These are phyloP conservation scores for Fusarium odoratissimum DNA, from an alignment of 2,329 filamentous ascomycete genomes.

Conservation along the genomic window DNA sequence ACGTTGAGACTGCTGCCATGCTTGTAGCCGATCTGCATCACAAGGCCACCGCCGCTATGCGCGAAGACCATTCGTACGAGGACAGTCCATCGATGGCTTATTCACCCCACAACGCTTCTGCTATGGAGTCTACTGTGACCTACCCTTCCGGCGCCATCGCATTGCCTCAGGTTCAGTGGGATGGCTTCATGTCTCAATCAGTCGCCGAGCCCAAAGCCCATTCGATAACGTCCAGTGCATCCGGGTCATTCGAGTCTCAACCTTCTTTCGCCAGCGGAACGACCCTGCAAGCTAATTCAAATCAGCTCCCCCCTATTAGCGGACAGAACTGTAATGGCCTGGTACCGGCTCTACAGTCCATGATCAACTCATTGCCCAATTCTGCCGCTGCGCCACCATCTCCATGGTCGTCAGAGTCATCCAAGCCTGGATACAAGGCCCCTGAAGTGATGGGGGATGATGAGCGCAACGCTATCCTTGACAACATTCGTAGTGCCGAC, in stretches of 20 bases:
- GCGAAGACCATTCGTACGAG: constrained; percentile 68
- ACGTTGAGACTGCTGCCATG: constrained; percentile 98
- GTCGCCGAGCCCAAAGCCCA: constrained; percentile 79
- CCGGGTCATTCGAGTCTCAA: constrained; percentile 75
- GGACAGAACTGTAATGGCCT: constrained; percentile 71
- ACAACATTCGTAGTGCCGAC: constrained; percentile 86
- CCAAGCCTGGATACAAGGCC: constrained; percentile 74
- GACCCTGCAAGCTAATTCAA: constrained; percentile 67
- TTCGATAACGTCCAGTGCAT: constrained; percentile 74
- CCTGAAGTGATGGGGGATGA: constrained; percentile 88
- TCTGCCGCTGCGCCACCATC: constrained; percentile 78
- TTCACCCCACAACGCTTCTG: constrained; percentile 75
- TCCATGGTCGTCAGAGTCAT: constrained; percentile 74
- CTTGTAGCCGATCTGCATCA: constrained; percentile 98
- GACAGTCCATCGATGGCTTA: constrained; percentile 74
- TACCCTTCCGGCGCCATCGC: constrained; percentile 84
- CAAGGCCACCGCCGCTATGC: constrained; percentile 83
- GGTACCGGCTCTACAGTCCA: constrained; percentile 74
- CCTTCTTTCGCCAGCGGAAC: constrained; percentile 70
- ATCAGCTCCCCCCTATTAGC: constrained; percentile 75
- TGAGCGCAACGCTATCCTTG: constrained; percentile 84
- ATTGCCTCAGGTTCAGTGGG: constrained; percentile 90
- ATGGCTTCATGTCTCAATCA: constrained; percentile 81
- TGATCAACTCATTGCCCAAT: constrained; percentile 77
- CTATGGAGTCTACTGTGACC: constrained; percentile 81